A percentile compares a stretch with the other conserved stretches of the same genome.
phyloP scores from a whole-genome alignment of 1,284 basidiomycete genomes.

The Sanghuangporus weigelae region DNA sequence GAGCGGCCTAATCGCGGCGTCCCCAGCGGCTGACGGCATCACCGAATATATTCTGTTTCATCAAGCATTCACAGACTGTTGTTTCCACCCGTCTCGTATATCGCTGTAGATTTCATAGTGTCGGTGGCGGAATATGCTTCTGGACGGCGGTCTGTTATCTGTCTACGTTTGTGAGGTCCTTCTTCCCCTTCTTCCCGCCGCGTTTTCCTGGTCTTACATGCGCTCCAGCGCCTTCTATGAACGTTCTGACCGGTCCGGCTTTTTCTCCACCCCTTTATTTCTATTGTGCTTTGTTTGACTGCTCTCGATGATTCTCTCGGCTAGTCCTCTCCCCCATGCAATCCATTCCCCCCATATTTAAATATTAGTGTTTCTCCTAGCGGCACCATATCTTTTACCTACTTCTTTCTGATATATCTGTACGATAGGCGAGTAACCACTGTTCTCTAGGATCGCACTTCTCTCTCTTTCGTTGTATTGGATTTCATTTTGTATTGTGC shows the following conservation, averaged over 20 bases:
- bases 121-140: neutral
- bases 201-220: neutral
- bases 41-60: neutral
- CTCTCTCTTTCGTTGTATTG: neutral
- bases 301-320: neutral
- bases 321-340: neutral
- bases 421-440: neutral
- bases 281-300: constrained; percentile 3
- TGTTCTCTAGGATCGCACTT: neutral
- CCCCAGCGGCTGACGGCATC: neutral
- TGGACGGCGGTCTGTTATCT: neutral
- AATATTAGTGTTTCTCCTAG: neutral
- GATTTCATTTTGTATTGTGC: neutral
- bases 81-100: neutral
- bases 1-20: neutral
- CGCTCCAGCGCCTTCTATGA: neutral
- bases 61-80: neutral
- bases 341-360: neutral
- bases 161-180: neutral
- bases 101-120: neutral
- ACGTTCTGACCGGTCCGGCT: neutral
- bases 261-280: neutral
- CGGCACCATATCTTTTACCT: neutral
- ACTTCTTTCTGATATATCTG: neutral
- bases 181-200: neutral